Evolutionary conservation across 148 eudicot species (phyloP), one percentile per base, ranked within the genome.

Genomic region (Rheum nobile): DNA sequence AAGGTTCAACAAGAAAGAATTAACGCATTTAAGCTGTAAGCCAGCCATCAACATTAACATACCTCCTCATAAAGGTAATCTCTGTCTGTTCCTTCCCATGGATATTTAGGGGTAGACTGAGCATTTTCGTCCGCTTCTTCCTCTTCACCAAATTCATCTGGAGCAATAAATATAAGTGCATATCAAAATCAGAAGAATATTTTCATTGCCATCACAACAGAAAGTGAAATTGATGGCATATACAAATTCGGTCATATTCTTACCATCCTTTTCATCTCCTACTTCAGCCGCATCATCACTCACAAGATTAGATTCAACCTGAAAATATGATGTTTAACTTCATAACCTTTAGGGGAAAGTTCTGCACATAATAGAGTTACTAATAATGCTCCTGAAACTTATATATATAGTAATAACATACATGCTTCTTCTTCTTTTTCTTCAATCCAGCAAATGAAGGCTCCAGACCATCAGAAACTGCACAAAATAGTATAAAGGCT

Each of bases 391-490:
- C 31, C 26, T 16, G 14, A 42, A 24, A 44, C 17, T 16, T 10
- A 47, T 19, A n/a, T 17, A n/a, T n/a, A n/a, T n/a, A n/a, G n/a
- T n/a, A 47, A 13, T 0, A 72, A 41, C 74, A 72, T 46, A 73
- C 75, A n/a, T 38, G 75, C 75, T 73, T 73, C 75, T 73, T 73
- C 57, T 73, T 73, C 67, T 73, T 73, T n/a, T 73, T 73, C 75
- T 73, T 73, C 31, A 73, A 48, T n/a, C 75, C 75, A 54, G 67
- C 75, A 54, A 73, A 73, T 4, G 75, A 73, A 31, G 75, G 75
- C 29, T 73, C 75, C 21, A 31, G 2, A 26, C 67, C 85, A 44
- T 88, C 90, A 75, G 92, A 81, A 61, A 88, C 96, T 90, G 85
- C 79, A 79, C 65, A 55, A 24, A 24, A 26, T 6, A 55, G 14